Evolutionary conservation across 345 rosid species (phyloP), one percentile per base, ranked within the genome.

Genomic region (Linum tenue): DNA sequence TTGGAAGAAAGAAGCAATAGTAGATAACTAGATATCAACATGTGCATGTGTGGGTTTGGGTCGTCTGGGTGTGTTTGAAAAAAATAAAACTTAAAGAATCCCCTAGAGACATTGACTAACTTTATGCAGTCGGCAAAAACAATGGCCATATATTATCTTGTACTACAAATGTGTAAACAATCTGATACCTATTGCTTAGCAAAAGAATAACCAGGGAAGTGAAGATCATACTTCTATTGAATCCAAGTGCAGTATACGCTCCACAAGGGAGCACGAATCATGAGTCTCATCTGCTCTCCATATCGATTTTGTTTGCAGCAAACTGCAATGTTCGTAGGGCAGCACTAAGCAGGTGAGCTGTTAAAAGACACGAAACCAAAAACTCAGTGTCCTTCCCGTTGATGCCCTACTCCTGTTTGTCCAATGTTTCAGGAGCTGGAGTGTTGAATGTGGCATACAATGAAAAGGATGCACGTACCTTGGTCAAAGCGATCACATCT

Each of bases 311-410:
- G 97, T 81, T 72, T 73, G 76, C 66, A 94, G 88, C 74, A 85
- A 72, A 84, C 42, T 5, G 66, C 85, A 79, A 59, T 86, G 83
- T 31, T 83, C 81, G 61, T 77, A 81, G 22, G 92, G 91, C 69
- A 94, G 81, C 73, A 86, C 82, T 70, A 94, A 72, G 71, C 99
- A 94, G 69, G 83, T 76, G 65, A 94, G 84, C 97, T 90, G 88
- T 71, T 6, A 38, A 39, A 48, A 73, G 3, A 59, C 58, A 58
- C 5, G 50, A 57, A 38, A 41, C n/a, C 61, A 73, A 63, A 62
- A 39, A 42, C 17, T 66, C 64, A 44, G 42, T 37, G 63, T 39
- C 43, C 55, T 39, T 50, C 2, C 51, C 56, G 37, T 64, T 55
- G n/a, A 64, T 43, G 55, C 17, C 55, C 60, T 39, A 5, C 22